A percentile compares a stretch with the other conserved stretches of the same genome.
phyloP scores from a whole-genome alignment of 345 rosid species.

The Syzygium jambos region DNA sequence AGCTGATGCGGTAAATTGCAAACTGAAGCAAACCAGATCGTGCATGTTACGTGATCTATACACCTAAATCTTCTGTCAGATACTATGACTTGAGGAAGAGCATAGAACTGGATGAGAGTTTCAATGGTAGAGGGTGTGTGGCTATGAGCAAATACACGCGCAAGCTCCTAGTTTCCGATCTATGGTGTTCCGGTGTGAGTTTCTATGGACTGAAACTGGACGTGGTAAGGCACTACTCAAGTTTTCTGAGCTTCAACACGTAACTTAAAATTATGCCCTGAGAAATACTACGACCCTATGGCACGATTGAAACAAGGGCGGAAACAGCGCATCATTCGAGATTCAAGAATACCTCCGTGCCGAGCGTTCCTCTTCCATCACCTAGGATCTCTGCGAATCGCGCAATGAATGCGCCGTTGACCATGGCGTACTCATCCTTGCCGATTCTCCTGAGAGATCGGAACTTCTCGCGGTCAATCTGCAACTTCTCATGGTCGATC shows the following conservation, averaged over 20 bases:
- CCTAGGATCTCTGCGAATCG: conserved; percentile 14
- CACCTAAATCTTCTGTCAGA: not conserved
- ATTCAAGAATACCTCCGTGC: conserved; percentile 20
- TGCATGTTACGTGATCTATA: not conserved
- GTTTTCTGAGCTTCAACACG: not conserved
- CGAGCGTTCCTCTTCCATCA: not conserved
- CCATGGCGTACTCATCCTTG: not conserved
- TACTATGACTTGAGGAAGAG: not conserved
- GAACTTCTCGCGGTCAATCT: conserved; percentile 18
- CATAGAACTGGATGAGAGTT: not conserved
- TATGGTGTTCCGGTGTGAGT: not conserved
- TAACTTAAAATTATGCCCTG: not conserved
- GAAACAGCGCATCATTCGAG: not conserved
- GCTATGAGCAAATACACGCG: not conserved
- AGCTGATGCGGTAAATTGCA: not conserved
- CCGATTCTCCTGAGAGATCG: conserved; percentile 49
- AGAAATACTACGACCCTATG: not conserved
- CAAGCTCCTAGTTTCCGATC: not conserved
- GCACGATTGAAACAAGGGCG: not conserved
- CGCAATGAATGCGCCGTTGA: conserved; percentile 46
- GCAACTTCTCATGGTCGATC: too few species aligned
- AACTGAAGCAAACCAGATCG: not conserved
- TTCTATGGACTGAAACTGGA: not conserved
- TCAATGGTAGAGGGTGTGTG: not conserved
- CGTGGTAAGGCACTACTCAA: not conserved